Evolutionary conservation across 2,329 filamentous ascomycete species (phyloP).

Genomic region (Penicillium occitanis): DNA sequence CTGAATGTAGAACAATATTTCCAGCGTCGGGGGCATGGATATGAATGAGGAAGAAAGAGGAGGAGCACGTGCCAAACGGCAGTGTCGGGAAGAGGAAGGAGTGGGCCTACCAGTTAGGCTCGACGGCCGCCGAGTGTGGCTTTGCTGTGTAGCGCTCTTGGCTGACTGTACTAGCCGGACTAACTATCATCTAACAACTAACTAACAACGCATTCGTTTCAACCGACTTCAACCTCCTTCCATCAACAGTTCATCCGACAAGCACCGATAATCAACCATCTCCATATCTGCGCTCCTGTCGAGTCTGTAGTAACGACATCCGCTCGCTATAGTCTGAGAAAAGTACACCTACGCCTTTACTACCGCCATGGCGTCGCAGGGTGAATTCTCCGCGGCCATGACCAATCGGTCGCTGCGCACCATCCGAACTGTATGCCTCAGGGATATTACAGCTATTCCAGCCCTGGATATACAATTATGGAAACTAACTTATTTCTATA

Average conservation of each 20-base stretch:
- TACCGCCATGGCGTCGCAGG: conserved; percentile 35
- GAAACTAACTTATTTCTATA: conserved; percentile 40
- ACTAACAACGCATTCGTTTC: neutral
- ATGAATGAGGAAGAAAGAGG: neutral
- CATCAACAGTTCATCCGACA: conserved; percentile 4
- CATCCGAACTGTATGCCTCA: conserved; percentile 73
- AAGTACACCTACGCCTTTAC: neutral
- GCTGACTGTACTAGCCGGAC: neutral
- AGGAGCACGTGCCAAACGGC: neutral
- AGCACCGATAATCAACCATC: neutral
- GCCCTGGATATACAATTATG: too few relatives aligned
- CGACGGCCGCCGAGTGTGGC: conserved; percentile 14
- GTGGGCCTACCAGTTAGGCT: neutral
- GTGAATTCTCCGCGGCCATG: conserved; percentile 52
- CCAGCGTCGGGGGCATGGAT: too few relatives aligned
- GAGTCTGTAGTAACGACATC: neutral
- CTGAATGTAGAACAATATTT: neutral
- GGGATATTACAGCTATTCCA: too few relatives aligned
- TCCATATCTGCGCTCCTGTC: neutral
- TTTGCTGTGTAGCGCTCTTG: conserved; percentile 13
- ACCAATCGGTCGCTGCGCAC: conserved; percentile 82
- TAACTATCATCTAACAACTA: neutral
- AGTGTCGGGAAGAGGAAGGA: neutral
- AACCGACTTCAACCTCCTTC: conserved; percentile 7
- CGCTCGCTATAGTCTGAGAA: neutral